phyloP scores from a whole-genome alignment of 2,329 filamentous ascomycete genomes.

The Fusarium brevicatenulatum region DNA sequence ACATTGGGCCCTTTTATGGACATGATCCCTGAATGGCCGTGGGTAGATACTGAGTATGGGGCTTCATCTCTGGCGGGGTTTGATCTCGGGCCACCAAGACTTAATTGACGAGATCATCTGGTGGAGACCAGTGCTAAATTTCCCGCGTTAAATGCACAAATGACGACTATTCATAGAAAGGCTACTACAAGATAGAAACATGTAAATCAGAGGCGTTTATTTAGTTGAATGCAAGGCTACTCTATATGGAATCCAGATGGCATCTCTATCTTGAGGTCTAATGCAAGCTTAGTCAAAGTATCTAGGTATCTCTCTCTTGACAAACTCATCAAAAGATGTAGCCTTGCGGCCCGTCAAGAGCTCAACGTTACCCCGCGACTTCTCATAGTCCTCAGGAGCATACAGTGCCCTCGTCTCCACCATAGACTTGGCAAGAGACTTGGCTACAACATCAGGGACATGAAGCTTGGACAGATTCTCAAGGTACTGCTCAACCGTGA shows the following conservation, averaged over 20 bases:
- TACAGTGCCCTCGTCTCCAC: not conserved
- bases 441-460: not conserved
- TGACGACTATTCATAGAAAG: accelerated
- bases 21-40: not conserved
- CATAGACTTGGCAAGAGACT: not conserved
- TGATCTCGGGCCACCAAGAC: not conserved
- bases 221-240: not conserved
- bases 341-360: not conserved
- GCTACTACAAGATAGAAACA: too few species aligned
- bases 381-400: not conserved
- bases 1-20: not conserved
- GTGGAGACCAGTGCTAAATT: accelerated
- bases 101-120: not conserved
- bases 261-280: not conserved
- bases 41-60: not conserved
- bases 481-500: not conserved
- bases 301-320: not conserved
- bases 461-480: not conserved
- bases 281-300: not conserved
- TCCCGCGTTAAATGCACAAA: accelerated
- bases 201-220: not conserved
- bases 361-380: not conserved
- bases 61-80: not conserved
- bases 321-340: not conserved
- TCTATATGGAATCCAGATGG: not conserved